These are phyloP conservation scores for sunflower (Helianthus annuus) DNA, from an alignment of 129 eudicot genomes.

Conservation along the genomic window HanXRQr2.0-SUNRISE NC_035442.2:144507529-144508028, in stretches of 20 bases:
- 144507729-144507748: slow-evolving; percentile 30
- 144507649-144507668: too few relatives aligned
- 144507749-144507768: neutral
- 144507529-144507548: too few relatives aligned
- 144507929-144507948: slow-evolving; percentile 94
- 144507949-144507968: slow-evolving; percentile 99
- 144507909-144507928: slow-evolving; percentile 91
- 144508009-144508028: slow-evolving; percentile 5
- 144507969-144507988: slow-evolving; percentile 97
- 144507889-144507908: slow-evolving; percentile 96
- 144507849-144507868: slow-evolving; percentile 12
- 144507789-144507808: slow-evolving; percentile 17
- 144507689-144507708: too few relatives aligned
- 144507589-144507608: too few relatives aligned
- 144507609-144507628: too few relatives aligned
- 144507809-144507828: slow-evolving; percentile 18
- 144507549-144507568: too few relatives aligned
- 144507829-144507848: slow-evolving; percentile 7
- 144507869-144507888: slow-evolving; percentile 68
- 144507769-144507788: slow-evolving; percentile 5
- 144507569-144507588: too few relatives aligned
- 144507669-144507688: too few relatives aligned
- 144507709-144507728: slow-evolving; percentile 17
- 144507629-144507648: too few relatives aligned
- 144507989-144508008: slow-evolving; percentile 67